Base-by-base conservation (phyloP, 768 basidiomycete genomes). In the Mycena pura region DNA sequence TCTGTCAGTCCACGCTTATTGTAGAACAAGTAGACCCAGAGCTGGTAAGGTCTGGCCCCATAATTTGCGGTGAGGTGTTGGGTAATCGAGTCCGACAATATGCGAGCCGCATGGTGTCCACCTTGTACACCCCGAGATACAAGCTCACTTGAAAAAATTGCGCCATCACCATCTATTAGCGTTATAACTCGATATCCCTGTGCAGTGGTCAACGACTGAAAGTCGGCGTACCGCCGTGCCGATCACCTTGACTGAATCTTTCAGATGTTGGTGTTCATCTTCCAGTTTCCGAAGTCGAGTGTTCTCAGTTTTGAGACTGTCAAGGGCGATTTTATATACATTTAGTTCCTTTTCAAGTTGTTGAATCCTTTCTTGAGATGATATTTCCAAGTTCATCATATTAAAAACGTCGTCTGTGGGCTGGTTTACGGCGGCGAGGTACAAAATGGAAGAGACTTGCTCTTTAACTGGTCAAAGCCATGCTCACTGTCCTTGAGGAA, bases 151-250 rank as follows among this genome's bases (percentile, higher is more conserved):
- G 79, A 74, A 66, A 90, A 90, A 55, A 90, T 89, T 7, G 83
- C 73, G 22, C 83, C 84, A 65, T 90, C 89, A 31, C 89, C 89
- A 59, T 91, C 89, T 58, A 91, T 74, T 44, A 91, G 77, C 74
- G 83, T 68, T n/a, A 80, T 68, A 36, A 82, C 70, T 48, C 81
- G 77, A 58, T 78, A 73, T n/a, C 78, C 81, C 81, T 84, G 58
- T 46, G n/a, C 5, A 22, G 10, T 28, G 5, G 28, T 55, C n/a
- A 54, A 34, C 15, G 22, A 31, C 17, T 28, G 32, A 24, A 6
- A 38, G 15, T 13, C 14, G 10, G 45, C 15, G 45, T 39, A 15
- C 14, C 22, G 28, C 19, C 17, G 27, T 36, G 17, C 22, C 17
- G 21, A 7, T 44, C 63, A 77, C 81, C 73, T 78, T 80, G 34